Percentiles rank a stretch among this genome's conserved stretches.
Conservation (phyloP, 768 basidiomycete species). For the Macrolepiota albuminosa region DNA sequence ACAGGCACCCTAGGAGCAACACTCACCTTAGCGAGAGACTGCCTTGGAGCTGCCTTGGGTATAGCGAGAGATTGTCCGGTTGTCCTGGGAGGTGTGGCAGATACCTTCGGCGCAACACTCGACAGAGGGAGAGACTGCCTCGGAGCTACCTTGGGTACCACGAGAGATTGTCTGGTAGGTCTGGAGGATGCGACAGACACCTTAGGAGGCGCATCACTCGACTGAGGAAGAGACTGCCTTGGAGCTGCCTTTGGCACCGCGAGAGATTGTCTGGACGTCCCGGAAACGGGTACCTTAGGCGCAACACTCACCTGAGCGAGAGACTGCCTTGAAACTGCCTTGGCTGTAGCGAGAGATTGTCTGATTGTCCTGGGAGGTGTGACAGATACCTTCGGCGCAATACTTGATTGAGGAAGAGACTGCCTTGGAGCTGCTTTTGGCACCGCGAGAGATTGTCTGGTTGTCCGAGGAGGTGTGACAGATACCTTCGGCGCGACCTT, state of each 20-base stretch:
- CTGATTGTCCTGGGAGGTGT: background rate
- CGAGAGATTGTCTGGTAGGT: background rate
- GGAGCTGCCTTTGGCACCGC: background rate
- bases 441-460: background rate
- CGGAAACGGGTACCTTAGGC: background rate
- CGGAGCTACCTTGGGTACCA: background rate
- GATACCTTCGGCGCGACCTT: background rate
- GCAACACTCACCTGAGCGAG: background rate
- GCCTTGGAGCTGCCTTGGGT: background rate
- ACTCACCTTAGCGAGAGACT: no score
- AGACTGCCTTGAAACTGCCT: background rate
- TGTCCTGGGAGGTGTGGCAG: background rate
- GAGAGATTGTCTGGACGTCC: background rate
- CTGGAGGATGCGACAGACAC: background rate
- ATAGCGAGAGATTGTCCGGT: background rate
- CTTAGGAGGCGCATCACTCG: no score
- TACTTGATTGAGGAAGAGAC: no score
- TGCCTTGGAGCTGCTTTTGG: background rate
- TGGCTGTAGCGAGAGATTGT: background rate
- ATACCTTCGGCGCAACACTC: background rate
- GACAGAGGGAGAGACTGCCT: background rate
- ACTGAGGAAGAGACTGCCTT: background rate
- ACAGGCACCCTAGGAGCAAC: no score
- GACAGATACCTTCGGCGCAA: no score
- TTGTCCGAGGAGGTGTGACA: background rate